Conservation (phyloP, 805 yeast species). For the Schizosaccharomyces lindneri region DNA sequence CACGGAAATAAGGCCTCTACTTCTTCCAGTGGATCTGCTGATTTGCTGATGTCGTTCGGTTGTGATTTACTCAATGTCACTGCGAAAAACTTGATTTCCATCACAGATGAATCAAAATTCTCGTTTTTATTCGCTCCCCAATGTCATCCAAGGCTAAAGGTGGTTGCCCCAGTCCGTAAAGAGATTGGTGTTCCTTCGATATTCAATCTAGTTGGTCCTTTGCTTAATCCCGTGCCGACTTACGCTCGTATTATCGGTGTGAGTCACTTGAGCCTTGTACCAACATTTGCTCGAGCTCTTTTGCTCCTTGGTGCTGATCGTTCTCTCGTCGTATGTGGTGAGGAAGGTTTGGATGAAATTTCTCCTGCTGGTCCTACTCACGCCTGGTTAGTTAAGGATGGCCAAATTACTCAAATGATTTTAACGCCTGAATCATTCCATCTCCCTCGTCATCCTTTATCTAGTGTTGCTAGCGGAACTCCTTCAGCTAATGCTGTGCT, state of each 20-base stretch:
- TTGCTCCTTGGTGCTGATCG: conserved; percentile 19
- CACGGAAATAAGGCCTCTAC: conserved; percentile 97
- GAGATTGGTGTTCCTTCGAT: conserved; percentile 74
- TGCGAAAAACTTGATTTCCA: conserved; percentile 30
- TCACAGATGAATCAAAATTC: conserved; percentile 23
- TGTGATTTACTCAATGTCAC: conserved; percentile 54
- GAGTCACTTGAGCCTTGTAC: conserved; percentile 53
- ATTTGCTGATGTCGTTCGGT: conserved; percentile 56
- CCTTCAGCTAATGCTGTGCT: conserved; percentile 59
- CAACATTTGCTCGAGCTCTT: conserved; percentile 63
- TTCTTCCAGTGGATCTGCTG: conserved; percentile 83
- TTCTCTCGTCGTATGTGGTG: conserved; percentile 84
- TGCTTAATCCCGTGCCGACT: conserved; percentile 70
- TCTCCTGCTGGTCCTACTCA: conserved; percentile 67
- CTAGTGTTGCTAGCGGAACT: conserved; percentile 55
- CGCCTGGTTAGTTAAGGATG: conserved; percentile 30
- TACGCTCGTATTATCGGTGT: conserved; percentile 76
- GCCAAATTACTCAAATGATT: conserved; percentile 11
- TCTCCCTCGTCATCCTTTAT: conserved; percentile 43
- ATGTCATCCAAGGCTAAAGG: conserved; percentile 77
- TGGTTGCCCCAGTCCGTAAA: conserved; percentile 55
- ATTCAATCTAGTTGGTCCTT: conserved; percentile 82
- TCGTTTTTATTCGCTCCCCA: conserved; percentile 77
- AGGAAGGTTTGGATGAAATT: conserved; percentile 75
- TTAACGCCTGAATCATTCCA: conserved; percentile 54